These are phyloP conservation scores for Polyporus tsugae DNA, from an alignment of 1,284 basidiomycete species.

Conservation along the genomic window DNA sequence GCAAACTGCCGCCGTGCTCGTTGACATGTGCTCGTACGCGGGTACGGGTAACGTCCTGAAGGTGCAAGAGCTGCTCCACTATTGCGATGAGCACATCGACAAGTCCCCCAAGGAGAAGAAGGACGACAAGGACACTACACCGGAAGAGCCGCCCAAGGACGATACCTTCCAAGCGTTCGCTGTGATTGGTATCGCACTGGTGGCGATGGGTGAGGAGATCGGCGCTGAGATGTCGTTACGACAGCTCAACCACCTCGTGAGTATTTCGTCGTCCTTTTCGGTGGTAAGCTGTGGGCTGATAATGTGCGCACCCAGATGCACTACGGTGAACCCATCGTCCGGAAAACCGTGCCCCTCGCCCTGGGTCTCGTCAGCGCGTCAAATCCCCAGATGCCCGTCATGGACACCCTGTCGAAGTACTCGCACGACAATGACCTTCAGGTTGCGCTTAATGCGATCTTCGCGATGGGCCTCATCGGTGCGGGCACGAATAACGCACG, in stretches of 20 bases:
- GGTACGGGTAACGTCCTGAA: conserved; percentile 97
- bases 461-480: conserved; percentile 98
- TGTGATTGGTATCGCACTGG: conserved; percentile 92
- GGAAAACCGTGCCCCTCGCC: conserved; percentile 95
- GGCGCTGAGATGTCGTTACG: conserved; percentile 96
- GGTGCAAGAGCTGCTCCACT: conserved; percentile 92
- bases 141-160: conserved; percentile 62
- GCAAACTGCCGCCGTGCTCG: conserved; percentile 91
- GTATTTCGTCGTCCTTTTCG: conserved; percentile 37
- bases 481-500: conserved; percentile 99
- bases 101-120: conserved; percentile 63
- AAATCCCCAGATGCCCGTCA: conserved; percentile 94
- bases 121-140: conserved; percentile 65
- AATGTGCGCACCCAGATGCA: conserved; percentile 78
- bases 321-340: conserved; percentile 94
- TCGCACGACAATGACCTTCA: conserved; percentile 98
- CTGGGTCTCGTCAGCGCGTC: conserved; percentile 95
- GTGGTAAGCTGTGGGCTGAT: conserved; percentile 7
- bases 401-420: conserved; percentile 99
- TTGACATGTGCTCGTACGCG: conserved; percentile 95
- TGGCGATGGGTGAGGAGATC: conserved; percentile 99
- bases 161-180: conserved; percentile 95
- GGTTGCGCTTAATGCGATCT: conserved; percentile 97
- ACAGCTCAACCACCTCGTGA: conserved; percentile 93
- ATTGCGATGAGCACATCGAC: conserved; percentile 92